A percentile compares a stretch with the other conserved stretches of the same genome.
phyloP scores from a whole-genome alignment of 805 yeast species.

The Martiniozyma abietophila region DNA sequence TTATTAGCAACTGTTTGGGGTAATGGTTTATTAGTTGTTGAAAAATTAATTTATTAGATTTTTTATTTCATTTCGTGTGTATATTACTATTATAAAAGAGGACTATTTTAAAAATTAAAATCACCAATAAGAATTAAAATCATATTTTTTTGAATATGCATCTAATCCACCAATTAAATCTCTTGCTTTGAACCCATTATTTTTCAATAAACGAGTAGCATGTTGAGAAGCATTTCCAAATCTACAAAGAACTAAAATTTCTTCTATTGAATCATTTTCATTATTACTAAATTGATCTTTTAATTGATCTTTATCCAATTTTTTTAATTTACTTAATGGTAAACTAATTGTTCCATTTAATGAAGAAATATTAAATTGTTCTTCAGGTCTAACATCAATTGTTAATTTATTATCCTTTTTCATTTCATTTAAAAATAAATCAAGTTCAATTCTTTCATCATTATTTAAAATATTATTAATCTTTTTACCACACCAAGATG shows the following conservation, averaged over 20 bases:
- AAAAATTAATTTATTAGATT: conserved; percentile 13
- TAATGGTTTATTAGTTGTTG: conserved; percentile 24
- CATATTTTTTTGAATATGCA: conserved; percentile 10
- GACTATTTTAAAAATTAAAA: conserved; percentile 25
- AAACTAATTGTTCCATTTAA: conserved; percentile 53
- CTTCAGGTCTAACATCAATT: conserved; percentile 74
- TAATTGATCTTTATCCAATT: conserved; percentile 16
- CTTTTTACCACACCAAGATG: conserved; percentile 64
- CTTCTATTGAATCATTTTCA: conserved; percentile 8
- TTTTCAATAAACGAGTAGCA: conserved; percentile 52
- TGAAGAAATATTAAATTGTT: conserved; percentile 62
- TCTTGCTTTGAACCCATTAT: conserved; percentile 39
- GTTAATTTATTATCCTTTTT: conserved; percentile 20
- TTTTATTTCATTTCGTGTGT: too few species aligned
- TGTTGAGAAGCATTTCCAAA: conserved; percentile 86
- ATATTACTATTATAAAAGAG: conserved; percentile 1
- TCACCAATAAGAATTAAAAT: conserved; percentile 19
- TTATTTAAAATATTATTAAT: conserved; percentile 35
- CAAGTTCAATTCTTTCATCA: conserved; percentile 39
- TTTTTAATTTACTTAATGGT: conserved; percentile 45
- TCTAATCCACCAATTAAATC: conserved; percentile 74
- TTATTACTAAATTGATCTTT: conserved; percentile 7
- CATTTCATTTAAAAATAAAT: conserved; percentile 21
- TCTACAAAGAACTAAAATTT: conserved; percentile 68
- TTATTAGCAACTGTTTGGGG: conserved; percentile 20